Conservation (phyloP, 768 basidiomycete genomes). For the Xanthoconium stramineum region DNA sequence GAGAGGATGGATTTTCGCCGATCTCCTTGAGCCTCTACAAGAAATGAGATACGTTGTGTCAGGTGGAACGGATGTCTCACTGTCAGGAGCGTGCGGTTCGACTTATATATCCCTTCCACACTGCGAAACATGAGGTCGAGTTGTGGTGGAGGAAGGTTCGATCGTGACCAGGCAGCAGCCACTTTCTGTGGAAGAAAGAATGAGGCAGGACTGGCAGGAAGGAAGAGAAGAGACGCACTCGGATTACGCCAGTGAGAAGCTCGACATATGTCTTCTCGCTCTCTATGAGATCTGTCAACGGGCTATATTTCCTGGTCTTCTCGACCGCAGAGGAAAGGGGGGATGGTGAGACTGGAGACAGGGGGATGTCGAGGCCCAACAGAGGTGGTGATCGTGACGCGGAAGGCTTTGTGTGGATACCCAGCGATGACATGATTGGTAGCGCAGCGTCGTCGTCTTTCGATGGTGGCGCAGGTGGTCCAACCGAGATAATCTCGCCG, state of each 20-base stretch:
- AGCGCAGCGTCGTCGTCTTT: conserved; percentile 12
- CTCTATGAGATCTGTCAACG: conserved; percentile 87
- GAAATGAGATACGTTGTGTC: conserved; percentile 10
- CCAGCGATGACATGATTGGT: conserved; percentile 21
- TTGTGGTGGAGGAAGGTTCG: conserved; percentile 89
- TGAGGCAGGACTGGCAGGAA: conserved; percentile 7
- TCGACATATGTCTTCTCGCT: conserved; percentile 94
- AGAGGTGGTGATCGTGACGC: conserved; percentile 10
- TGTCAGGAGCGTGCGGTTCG: conserved; percentile 75
- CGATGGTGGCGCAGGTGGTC: conserved; percentile 17
- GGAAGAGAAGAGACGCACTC: conserved; percentile 51
- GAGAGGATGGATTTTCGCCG: conserved; percentile 86
- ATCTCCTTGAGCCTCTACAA: conserved; percentile 90
- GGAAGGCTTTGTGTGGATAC: conserved; percentile 13
- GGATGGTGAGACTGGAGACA: conserved; percentile 19
- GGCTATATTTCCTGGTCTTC: conserved; percentile 69
- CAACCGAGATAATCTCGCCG: neutral
- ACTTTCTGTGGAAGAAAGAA: conserved; percentile 64
- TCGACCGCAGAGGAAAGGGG: conserved; percentile 34
- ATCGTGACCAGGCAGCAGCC: conserved; percentile 95
- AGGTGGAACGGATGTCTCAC: conserved; percentile 36
- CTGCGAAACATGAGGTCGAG: conserved; percentile 94
- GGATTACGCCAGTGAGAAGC: conserved; percentile 82
- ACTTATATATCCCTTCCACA: conserved; percentile 89
- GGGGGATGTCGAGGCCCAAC: conserved; percentile 24